phyloP scores from a whole-genome alignment of 2,329 filamentous ascomycete genomes.

The Fusarium scirpi region DNA sequence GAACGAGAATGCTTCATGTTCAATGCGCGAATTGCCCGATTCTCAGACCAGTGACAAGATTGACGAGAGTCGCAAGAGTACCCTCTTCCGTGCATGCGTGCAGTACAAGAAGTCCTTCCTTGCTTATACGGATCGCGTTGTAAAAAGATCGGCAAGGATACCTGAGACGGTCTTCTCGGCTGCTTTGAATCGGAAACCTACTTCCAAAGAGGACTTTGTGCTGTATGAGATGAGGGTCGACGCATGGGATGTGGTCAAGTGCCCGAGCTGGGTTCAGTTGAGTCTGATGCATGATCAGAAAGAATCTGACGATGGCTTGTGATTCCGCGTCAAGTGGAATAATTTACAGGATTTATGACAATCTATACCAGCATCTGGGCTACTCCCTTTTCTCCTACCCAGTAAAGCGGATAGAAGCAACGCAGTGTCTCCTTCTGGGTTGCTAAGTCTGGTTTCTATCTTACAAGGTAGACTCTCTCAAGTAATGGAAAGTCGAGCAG shows the following conservation, averaged over 20 bases:
- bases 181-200: constrained; percentile 4
- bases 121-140: constrained; percentile 6
- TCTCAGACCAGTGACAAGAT: neutral
- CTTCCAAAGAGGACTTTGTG: neutral
- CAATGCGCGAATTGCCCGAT: constrained; percentile 3
- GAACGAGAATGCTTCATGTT: constrained; percentile 6
- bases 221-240: constrained; percentile 1
- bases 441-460: neutral
- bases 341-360: neutral
- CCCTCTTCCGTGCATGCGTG: constrained; percentile 2
- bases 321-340: neutral
- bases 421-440: neutral
- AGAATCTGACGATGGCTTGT: neutral
- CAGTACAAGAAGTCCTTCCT: constrained; percentile 18
- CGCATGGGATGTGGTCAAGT: neutral
- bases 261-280: constrained; percentile 12
- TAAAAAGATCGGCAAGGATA: neutral
- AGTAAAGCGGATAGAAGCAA: neutral
- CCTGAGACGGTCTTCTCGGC: neutral
- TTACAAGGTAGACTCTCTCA: neutral
- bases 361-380: neutral
- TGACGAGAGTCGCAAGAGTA: neutral
- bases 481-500: neutral
- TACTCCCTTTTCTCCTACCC: neutral
- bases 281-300: constrained; percentile 8